phyloP scores from a whole-genome alignment of 805 yeast species.

The Hanseniaspora occidentalis region DNA sequence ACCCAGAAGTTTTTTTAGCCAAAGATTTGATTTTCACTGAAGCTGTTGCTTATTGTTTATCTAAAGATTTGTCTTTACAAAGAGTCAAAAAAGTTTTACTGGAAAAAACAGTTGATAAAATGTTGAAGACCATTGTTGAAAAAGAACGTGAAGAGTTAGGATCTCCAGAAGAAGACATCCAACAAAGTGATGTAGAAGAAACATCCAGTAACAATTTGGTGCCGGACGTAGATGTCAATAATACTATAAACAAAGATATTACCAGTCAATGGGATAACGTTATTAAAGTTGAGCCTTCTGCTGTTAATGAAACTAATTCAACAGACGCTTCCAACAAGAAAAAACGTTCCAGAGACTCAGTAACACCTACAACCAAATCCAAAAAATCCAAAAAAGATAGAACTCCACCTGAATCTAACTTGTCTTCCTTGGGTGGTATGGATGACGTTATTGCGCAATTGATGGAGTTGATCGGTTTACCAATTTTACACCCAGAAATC shows the following conservation, averaged over 20 bases:
- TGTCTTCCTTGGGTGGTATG: conserved; percentile 80
- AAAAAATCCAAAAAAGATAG: conserved; percentile 43
- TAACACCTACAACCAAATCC: conserved; percentile 19
- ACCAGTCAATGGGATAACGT: conserved; percentile 51
- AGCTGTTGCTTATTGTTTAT: conserved; percentile 45
- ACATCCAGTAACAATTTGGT: conserved; percentile 33
- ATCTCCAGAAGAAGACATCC: conserved; percentile 9
- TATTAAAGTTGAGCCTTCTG: conserved; percentile 14
- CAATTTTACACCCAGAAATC: conserved; percentile 88
- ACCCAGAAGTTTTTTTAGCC: conserved; percentile 43
- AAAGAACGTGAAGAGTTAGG: conserved; percentile 50
- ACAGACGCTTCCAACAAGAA: conserved; percentile 13
- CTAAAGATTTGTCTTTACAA: conserved; percentile 51
- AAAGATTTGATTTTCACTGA: conserved; percentile 41
- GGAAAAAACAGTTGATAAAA: conserved; percentile 51
- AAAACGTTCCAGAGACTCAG: conserved; percentile 39
- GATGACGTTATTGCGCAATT: conserved; percentile 74
- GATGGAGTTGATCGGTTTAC: conserved; percentile 84
- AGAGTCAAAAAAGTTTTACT: conserved; percentile 56
- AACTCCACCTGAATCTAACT: conserved; percentile 54
- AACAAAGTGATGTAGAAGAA: conserved; percentile 16
- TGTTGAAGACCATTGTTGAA: conserved; percentile 38
- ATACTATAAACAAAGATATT: conserved; percentile 65
- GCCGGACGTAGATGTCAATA: conserved; percentile 46
- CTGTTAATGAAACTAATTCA: conserved; percentile 4